A percentile compares a stretch with the other conserved stretches of the same genome.
Conservation (phyloP, 2,329 filamentous ascomycete genomes). For the Macrophomina pseudophaseolina region DNA sequence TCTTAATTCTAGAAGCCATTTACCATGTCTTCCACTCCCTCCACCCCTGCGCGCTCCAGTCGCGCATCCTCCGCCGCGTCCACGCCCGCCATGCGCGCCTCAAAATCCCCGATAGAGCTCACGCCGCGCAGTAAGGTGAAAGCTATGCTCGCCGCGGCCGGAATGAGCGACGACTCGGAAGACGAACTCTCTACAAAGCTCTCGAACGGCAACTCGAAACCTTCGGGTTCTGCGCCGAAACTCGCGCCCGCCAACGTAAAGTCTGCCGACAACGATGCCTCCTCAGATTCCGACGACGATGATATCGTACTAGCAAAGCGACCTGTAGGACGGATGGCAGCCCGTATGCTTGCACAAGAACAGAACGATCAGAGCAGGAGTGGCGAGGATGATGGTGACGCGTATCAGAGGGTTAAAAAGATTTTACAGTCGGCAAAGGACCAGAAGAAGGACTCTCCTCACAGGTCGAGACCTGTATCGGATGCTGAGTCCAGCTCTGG, state of each 20-base stretch:
- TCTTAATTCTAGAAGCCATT: not conserved
- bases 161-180: conserved; percentile 24
- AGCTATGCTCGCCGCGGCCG: conserved; percentile 23
- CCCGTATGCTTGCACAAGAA: conserved; percentile 58
- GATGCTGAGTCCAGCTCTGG: conserved; percentile 30
- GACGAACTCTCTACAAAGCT: conserved; percentile 15
- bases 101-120: conserved; percentile 24
- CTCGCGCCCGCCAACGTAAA: not conserved
- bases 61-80: conserved; percentile 22
- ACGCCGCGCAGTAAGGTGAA: conserved; percentile 26
- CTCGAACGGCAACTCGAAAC: not conserved
- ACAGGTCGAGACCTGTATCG: conserved; percentile 10
- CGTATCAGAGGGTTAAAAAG: conserved; percentile 51
- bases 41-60: conserved; percentile 20
- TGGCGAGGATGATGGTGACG: conserved; percentile 39
- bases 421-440: conserved; percentile 46
- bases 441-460: conserved; percentile 29
- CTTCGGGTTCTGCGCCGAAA: conserved; percentile 1
- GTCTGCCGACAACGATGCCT: not conserved
- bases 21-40: conserved; percentile 19
- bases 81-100: conserved; percentile 15
- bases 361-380: conserved; percentile 29
- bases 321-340: conserved; percentile 68
- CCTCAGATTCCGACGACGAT: conserved; percentile 31
- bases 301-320: conserved; percentile 39